Evolutionary conservation across 495 filamentous ascomycete species (phyloP), one percentile per base, ranked within the genome.

Genomic region (Margaritispora aquatica): DNA sequence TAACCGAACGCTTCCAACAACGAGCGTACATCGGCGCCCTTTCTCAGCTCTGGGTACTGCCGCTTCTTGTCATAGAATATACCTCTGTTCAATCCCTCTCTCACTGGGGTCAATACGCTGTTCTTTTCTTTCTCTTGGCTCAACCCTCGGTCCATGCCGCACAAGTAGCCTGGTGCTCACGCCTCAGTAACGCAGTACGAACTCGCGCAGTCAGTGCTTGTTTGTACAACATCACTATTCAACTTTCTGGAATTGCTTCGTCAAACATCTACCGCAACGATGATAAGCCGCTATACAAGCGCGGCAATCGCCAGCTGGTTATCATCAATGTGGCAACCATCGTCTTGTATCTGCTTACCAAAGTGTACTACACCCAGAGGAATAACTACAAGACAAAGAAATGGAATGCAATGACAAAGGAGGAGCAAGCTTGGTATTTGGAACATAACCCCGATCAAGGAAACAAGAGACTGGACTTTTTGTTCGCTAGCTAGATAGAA

Each of bases 171-270:
- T 84, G 84, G 75, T 84, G 83, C 20, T 83, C 82, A 0, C 74
- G 80, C 26, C 87, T 89, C 66, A 77, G 83, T 9, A 86, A 86
- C n/a, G 80, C 81, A 0, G 86, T 89, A 13, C 71, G 85, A 1
- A 88, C 86, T 0, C 67, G 87, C 2, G 83, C 86, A 3, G 82
- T 90, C 19, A 79, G 78, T 2, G 79, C 80, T 0, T 78, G 78
- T 0, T 61, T 88, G 15, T 92, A 92, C 68, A 91, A 91, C 72
- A 90, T 92, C 86, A 75, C 73, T 26, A 84, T 90, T 3, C 87
- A 91, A 65, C 74, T 77, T 0, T 77, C 78, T 26, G 84, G 75
- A 19, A 85, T 90, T 51, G 80, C 88, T 58, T 67, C 67, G 1
- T 55, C 46, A n/a, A 48, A 74, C 48, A 74, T 88, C 57, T 90